These are phyloP conservation scores for Sesbania bispinosa DNA, from an alignment of 306 rosid genomes.

Conservation along the genomic window DNA sequence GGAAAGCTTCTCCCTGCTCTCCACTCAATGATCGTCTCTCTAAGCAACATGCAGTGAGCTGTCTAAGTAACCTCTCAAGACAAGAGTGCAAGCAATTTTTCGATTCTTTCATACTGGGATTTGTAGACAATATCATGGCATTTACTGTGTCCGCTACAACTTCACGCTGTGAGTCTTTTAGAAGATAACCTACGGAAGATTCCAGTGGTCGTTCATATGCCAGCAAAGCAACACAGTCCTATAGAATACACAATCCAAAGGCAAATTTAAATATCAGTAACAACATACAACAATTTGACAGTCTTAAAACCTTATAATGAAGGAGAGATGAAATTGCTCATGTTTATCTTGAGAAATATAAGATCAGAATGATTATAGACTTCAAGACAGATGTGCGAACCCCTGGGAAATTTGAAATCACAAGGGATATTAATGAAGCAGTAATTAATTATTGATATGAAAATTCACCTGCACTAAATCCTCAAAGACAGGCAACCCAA, in stretches of 20 bases:
- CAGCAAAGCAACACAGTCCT: slow-evolving; percentile 95
- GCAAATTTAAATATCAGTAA: neutral
- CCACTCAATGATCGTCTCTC: slow-evolving; percentile 75
- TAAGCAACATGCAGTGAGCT: slow-evolving; percentile 86
- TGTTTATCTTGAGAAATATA: neutral
- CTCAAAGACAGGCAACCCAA: slow-evolving; percentile 57
- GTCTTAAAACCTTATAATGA: neutral
- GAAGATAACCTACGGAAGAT: slow-evolving; percentile 83
- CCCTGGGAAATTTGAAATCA: neutral
- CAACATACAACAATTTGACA: neutral
- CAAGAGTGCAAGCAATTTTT: slow-evolving; percentile 60
- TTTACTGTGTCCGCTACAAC: slow-evolving; percentile 90
- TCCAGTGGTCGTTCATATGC: slow-evolving; percentile 83
- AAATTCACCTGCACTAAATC: slow-evolving; percentile 78
- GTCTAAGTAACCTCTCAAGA: slow-evolving; percentile 82
- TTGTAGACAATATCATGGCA: slow-evolving; percentile 81
- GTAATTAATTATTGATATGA: neutral
- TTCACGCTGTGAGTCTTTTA: slow-evolving; percentile 82
- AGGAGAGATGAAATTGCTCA: neutral
- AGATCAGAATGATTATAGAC: slow-evolving; percentile 5
- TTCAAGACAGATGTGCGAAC: neutral
- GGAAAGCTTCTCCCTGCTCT: slow-evolving; percentile 90
- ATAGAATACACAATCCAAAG: slow-evolving; percentile 16
- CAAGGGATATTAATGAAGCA: neutral
- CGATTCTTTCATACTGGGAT: slow-evolving; percentile 66